Percentiles rank a stretch among this genome's conserved stretches.
Conservation (phyloP, 2,329 filamentous ascomycete species). For the Apiospora hydei region DNA sequence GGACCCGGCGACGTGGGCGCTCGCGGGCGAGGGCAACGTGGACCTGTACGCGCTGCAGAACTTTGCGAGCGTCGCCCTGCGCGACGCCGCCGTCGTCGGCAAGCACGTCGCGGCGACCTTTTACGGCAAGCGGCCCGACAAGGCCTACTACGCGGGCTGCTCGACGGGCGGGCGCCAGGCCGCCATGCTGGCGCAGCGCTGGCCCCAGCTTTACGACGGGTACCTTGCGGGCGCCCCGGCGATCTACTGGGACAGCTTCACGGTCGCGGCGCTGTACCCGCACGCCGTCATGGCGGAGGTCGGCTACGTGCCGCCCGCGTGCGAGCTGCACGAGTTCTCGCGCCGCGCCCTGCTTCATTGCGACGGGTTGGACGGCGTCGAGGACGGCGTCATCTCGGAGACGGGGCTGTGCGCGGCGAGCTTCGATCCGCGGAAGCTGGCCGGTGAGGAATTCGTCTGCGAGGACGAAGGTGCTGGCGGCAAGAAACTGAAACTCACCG, state of each 20-base stretch:
- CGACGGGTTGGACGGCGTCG: slow-evolving; percentile 6
- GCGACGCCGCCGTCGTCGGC: slow-evolving; percentile 19
- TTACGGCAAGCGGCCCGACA: not conserved
- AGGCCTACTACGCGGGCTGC: slow-evolving; percentile 17
- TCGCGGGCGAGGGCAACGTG: slow-evolving; percentile 25
- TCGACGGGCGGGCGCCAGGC: slow-evolving; percentile 22
- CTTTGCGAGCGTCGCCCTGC: slow-evolving; percentile 24
- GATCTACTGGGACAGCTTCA: not conserved
- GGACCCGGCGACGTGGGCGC: slow-evolving; percentile 20
- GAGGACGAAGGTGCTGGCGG: not conserved
- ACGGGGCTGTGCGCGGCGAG: not conserved
- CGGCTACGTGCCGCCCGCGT: slow-evolving; percentile 14
- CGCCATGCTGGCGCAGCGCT: slow-evolving; percentile 22
- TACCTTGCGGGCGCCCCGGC: slow-evolving; percentile 19
- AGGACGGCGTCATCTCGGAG: slow-evolving; percentile 18
- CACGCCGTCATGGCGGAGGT: not conserved
- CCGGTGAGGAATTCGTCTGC: slow-evolving; percentile 9
- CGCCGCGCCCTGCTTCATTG: slow-evolving; percentile 4
- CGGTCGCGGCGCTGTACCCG: slow-evolving; percentile 12
- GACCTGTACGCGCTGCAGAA: slow-evolving; percentile 26
- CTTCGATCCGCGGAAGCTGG: slow-evolving; percentile 7
- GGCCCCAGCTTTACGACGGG: slow-evolving; percentile 11
- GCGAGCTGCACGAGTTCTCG: slow-evolving; percentile 16
- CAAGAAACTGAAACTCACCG: not conserved
- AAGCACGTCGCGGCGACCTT: not conserved